Evolutionary conservation across 2,329 filamentous ascomycete species (phyloP), one percentile per base, ranked within the genome.

Genomic region (Paraphaeosphaeria minitans): DNA sequence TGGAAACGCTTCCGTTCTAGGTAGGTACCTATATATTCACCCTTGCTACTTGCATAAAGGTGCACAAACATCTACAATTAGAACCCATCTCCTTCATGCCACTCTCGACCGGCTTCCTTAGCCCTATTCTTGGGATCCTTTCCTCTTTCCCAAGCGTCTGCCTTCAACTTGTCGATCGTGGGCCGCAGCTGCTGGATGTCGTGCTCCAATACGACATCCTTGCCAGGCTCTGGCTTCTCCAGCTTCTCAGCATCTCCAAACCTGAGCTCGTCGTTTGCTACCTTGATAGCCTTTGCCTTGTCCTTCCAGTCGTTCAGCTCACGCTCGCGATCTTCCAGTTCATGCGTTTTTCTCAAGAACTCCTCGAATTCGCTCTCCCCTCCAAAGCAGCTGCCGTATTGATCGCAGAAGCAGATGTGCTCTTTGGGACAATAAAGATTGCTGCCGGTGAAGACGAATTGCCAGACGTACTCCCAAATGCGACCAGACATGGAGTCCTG

Each of bases 401-500:
- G 85, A 59, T 89, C 86, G 68, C 87, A 89, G 60, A 87, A 86
- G 74, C 87, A 89, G 0, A 83, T 73, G 56, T 83, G 79, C 74
- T 86, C 83, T 47, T 76, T 74, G 0, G 83, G 82, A 64, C 84
- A 85, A 53, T 79, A 77, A 10, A 81, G 70, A 5, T 79, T 76
- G 16, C 77, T 60, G 1, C 82, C 83, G 0, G 84, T 84, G 68
- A 88, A 89, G 14, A 88, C 79, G 58, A 82, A 85, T 59, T 87
- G 85, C 86, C 86, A 89, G 1, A 87, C 73, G 67, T 88, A 88
- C 69, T 89, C 86, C 78, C 85, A 88, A 16, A 88, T 79, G 2
- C 86, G 80, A 2, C 86, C 86, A 13, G 82, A 83, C 21, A 87
- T 77, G 43, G 80, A 81, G 66, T 88, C 85, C 22, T 75, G 77